phyloP scores from a whole-genome alignment of 2,329 filamentous ascomycete genomes.

The Aspergillus caelatus region DNA sequence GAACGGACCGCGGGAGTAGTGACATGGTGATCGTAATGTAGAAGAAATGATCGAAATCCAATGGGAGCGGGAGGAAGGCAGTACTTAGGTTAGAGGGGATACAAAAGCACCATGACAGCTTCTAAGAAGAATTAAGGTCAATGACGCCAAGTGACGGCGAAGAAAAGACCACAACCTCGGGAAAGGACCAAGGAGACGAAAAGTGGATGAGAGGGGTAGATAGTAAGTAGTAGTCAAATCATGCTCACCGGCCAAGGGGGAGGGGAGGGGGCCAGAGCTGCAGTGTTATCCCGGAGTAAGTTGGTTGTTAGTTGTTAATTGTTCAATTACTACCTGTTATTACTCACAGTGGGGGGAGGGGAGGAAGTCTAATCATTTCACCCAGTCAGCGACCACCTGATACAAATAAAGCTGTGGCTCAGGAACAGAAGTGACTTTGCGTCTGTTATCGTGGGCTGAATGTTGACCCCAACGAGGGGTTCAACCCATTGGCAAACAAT shows the following conservation, averaged over 20 bases:
- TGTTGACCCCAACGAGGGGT: constrained; percentile 18
- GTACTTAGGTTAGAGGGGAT: background rate
- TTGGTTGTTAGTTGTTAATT: background rate
- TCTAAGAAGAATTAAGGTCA: background rate
- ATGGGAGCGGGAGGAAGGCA: background rate
- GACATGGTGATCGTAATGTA: constrained; percentile 26
- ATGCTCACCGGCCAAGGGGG: background rate
- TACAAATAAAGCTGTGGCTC: background rate
- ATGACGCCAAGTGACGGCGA: background rate
- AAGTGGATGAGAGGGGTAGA: background rate
- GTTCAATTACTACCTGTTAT: background rate
- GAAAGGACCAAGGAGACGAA: background rate
- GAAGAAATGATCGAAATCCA: background rate
- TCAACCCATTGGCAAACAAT: background rate
- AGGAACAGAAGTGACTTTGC: background rate
- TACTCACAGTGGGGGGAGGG: constrained; percentile 3
- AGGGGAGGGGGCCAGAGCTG: background rate
- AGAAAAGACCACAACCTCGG: background rate
- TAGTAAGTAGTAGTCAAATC: background rate
- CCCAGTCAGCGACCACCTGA: constrained; percentile 2
- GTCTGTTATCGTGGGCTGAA: background rate
- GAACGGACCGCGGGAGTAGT: constrained; percentile 32
- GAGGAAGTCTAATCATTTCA: background rate
- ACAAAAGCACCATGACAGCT: background rate
- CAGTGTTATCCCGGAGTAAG: background rate